These are phyloP conservation scores for Raddia distichophylla DNA, from an alignment of 176 grass and related monocot genomes.

Conservation along the genomic window DNA sequence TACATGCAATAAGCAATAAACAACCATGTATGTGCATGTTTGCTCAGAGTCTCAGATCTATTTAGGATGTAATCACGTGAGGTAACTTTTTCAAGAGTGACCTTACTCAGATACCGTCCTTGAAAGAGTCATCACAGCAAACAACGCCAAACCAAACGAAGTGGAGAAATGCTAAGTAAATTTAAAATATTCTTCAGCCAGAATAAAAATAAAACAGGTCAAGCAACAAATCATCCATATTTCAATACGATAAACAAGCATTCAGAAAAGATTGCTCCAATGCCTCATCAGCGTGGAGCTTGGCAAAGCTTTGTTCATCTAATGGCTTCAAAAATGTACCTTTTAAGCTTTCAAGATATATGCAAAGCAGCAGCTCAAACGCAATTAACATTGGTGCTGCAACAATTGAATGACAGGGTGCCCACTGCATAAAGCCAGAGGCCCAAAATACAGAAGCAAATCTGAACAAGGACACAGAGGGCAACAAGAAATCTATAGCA, in stretches of 20 bases:
- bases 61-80: slow-evolving; percentile 30
- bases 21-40: not conserved
- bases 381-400: slow-evolving; percentile 76
- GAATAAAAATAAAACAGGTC: not conserved
- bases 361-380: slow-evolving; percentile 89
- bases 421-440: slow-evolving; percentile 59
- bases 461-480: not conserved
- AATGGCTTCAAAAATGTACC: slow-evolving; percentile 48
- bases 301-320: not conserved
- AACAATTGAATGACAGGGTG: slow-evolving; percentile 91
- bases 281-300: not conserved
- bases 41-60: slow-evolving; percentile 29
- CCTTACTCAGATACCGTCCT: slow-evolving; percentile 35
- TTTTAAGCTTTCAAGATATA: slow-evolving; percentile 76
- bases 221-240: not conserved
- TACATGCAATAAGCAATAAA: too few relatives aligned
- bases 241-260: not conserved
- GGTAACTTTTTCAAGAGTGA: not conserved
- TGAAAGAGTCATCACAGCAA: slow-evolving; percentile 10
- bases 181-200: not conserved
- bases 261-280: not conserved
- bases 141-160: not conserved
- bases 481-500: not conserved
- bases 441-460: not conserved
- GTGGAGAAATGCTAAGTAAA: too few relatives aligned